Evolutionary conservation across 2,329 filamentous ascomycete genomes (phyloP).

Genomic region (Nemania abortiva): DNA sequence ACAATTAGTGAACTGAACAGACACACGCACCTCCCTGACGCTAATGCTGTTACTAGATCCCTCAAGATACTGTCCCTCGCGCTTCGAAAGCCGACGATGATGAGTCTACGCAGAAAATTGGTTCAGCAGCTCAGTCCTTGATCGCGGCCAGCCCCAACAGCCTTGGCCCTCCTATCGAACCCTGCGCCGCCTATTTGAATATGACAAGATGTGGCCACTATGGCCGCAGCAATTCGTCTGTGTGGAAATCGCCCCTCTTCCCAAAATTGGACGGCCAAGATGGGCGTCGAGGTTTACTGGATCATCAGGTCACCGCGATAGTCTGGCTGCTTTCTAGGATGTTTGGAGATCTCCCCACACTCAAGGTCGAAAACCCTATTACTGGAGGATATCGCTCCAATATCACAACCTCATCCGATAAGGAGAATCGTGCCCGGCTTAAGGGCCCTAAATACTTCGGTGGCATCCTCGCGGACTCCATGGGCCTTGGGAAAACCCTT

Average conservation of each 20-base stretch:
- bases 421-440: slow-evolving; percentile 36
- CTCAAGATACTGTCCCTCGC: slow-evolving; percentile 16
- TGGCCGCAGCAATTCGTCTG: slow-evolving; percentile 40
- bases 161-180: slow-evolving; percentile 46
- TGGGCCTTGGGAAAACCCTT: slow-evolving; percentile 50
- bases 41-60: slow-evolving; percentile 18
- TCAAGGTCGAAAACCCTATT: slow-evolving; percentile 29
- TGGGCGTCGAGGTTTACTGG: slow-evolving; percentile 43
- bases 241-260: slow-evolving; percentile 46
- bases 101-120: slow-evolving; percentile 38
- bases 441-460: slow-evolving; percentile 44
- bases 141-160: slow-evolving; percentile 45
- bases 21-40: not conserved
- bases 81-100: slow-evolving; percentile 17
- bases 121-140: slow-evolving; percentile 43
- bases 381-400: not conserved
- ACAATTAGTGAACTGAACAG: not conserved
- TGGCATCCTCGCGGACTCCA: slow-evolving; percentile 49
- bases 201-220: slow-evolving; percentile 46
- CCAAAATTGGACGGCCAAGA: slow-evolving; percentile 40
- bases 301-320: slow-evolving; percentile 49
- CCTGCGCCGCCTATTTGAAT: slow-evolving; percentile 43
- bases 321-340: slow-evolving; percentile 49
- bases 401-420: slow-evolving; percentile 25
- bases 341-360: slow-evolving; percentile 43